phyloP scores from a whole-genome alignment of 495 filamentous ascomycete species.

The Hyaloscypha hepaticicola region DNA sequence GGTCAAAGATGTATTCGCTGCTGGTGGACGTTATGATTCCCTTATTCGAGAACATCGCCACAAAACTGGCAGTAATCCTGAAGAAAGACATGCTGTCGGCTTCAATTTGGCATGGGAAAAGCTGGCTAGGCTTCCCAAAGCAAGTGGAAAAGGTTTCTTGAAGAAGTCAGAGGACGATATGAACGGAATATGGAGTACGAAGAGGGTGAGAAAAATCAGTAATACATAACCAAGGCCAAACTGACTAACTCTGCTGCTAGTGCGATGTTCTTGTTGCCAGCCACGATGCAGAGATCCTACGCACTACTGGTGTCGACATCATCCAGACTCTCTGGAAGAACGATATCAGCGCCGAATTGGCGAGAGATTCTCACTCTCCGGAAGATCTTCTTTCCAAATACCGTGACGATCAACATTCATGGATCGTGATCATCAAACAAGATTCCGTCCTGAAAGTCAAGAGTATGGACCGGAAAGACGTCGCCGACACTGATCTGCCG shows the following conservation, averaged over 20 bases:
- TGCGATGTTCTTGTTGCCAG: conserved; percentile 90
- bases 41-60: conserved; percentile 72
- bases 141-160: conserved; percentile 56
- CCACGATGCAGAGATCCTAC: conserved; percentile 75
- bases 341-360: conserved; percentile 87
- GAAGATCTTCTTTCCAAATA: conserved; percentile 77
- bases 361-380: conserved; percentile 66
- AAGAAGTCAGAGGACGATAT: conserved; percentile 63
- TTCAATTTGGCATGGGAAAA: conserved; percentile 91
- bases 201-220: conserved; percentile 52
- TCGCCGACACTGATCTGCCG: conserved; percentile 71
- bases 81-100: conserved; percentile 75
- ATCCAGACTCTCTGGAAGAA: conserved; percentile 78
- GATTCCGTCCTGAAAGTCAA: conserved; percentile 75
- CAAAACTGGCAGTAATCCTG: conserved; percentile 49
- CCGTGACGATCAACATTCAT: conserved; percentile 72
- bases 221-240: not conserved
- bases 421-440: conserved; percentile 85
- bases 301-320: conserved; percentile 70
- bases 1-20: conserved; percentile 80
- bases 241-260: conserved; percentile 36
- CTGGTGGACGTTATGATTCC: conserved; percentile 88
- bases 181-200: conserved; percentile 57
- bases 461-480: conserved; percentile 69
- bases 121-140: conserved; percentile 65